Evolutionary conservation across 441 rosid species (phyloP).

Genomic region (Gossypium lobatum): DNA sequence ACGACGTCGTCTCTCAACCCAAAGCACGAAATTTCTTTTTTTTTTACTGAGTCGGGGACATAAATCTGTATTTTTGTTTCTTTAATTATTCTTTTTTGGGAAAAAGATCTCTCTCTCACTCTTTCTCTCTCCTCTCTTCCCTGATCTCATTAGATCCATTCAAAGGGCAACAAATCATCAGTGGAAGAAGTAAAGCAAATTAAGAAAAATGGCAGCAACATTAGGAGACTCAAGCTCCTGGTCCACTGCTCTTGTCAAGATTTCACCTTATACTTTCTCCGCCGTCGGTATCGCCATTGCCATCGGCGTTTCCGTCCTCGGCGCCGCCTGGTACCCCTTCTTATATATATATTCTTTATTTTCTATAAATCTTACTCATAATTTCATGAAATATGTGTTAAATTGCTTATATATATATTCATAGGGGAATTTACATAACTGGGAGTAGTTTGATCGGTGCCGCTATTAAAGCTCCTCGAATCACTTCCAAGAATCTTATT

Average conservation of each 20-base stretch:
- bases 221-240: conserved; percentile 63
- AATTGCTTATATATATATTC: conserved; percentile 4
- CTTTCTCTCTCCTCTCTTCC: not conserved
- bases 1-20: not conserved
- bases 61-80: too few species aligned
- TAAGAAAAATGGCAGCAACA: conserved; percentile 31
- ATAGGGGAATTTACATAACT: conserved; percentile 90
- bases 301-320: conserved; percentile 96
- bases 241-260: conserved; percentile 62
- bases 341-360: not conserved
- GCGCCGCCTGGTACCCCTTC: conserved; percentile 85
- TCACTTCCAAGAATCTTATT: conserved; percentile 93
- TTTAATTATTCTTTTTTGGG: not conserved
- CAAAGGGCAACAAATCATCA: not conserved
- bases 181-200: not conserved
- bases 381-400: not conserved
- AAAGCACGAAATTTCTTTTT: not conserved
- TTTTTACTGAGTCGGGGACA: too few species aligned
- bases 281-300: conserved; percentile 92
- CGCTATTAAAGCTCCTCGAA: conserved; percentile 96
- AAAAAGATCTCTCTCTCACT: not conserved
- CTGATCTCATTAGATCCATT: conserved; percentile 12
- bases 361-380: not conserved
- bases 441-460: conserved; percentile 99
- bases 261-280: conserved; percentile 92